Base-by-base conservation (phyloP, 495 filamentous ascomycete genomes). In the Tuber indicum region DNA sequence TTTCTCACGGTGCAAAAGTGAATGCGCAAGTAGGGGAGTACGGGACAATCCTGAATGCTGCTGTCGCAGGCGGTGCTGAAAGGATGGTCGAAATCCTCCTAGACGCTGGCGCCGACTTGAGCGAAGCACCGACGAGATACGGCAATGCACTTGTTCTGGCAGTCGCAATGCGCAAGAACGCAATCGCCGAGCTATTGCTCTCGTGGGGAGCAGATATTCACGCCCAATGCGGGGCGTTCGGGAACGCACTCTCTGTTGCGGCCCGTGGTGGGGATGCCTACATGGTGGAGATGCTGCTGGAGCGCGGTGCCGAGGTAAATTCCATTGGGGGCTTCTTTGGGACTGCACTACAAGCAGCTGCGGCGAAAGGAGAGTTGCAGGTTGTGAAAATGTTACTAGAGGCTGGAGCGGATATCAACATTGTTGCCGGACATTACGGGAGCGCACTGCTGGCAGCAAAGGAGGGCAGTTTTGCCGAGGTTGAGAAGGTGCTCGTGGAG, bases 121-220 rank as follows among this genome's bases (percentile, higher is more conserved):
- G 45, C n/a, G 52, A 66, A 66, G 58, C 58, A 12, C 58, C 58
- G 16, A 36, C 58, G 58, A 36, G 58, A 66, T 66, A 66, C 4
- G 58, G 58, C 5, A 66, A 66, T 19, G 58, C 58, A 19, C 58
- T 66, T 66, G 58, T 66, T 66, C 39, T 74, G n/a, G 69, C 75
- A 2, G 39, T n/a, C 1, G 71, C 10, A 32, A 75, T n/a, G 32
- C 19, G 17, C n/a, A 26, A 71, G 44, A 91, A 92, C 42, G 86
- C 85, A 2, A 79, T 92, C 7, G 87, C 95, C 19, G 89, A 93
- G 62, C 83, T 97, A 7, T 88, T 98, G 9, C 87, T 98, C 0
- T 84, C 86, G 17, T 92, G 91, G 81, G 92, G 88, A 39, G 93
- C 93, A 7, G 93, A 97, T 77, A 91, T 95, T 5, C 92, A 91